phyloP scores from a whole-genome alignment of 129 eudicot genomes.

The Kitagawia praeruptora region DNA sequence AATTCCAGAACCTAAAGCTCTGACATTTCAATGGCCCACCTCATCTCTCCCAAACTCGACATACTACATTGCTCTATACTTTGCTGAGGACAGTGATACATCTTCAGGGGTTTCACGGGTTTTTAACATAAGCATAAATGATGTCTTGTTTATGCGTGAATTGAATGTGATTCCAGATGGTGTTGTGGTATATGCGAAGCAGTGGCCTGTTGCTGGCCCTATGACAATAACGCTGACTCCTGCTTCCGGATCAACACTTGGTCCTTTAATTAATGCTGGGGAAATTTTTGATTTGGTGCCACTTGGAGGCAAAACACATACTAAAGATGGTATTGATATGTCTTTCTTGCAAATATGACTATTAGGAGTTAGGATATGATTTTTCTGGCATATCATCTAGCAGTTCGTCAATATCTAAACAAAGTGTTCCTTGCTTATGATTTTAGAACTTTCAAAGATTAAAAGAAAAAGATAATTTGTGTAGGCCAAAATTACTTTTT shows the following conservation, averaged over 20 bases:
- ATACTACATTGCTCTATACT: conserved; percentile 68
- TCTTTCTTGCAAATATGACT: neutral
- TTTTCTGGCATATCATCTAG: neutral
- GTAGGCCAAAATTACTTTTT: neutral
- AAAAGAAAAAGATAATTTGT: neutral
- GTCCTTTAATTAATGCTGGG: conserved; percentile 47
- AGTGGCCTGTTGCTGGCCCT: conserved; percentile 59
- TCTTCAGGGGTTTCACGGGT: conserved; percentile 28
- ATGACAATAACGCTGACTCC: conserved; percentile 50
- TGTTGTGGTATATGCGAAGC: conserved; percentile 47
- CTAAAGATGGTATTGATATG: conserved; percentile 50
- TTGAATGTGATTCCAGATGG: conserved; percentile 45
- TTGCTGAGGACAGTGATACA: conserved; percentile 48
- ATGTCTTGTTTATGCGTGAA: conserved; percentile 31
- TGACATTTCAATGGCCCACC: conserved; percentile 62
- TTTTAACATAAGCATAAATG: conserved; percentile 41
- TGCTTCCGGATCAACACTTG: conserved; percentile 37
- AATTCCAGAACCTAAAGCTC: conserved; percentile 21
- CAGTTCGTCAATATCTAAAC: neutral
- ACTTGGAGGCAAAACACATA: conserved; percentile 56
- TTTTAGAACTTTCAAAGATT: neutral
- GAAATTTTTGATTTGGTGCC: conserved; percentile 42
- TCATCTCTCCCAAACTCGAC: conserved; percentile 34
- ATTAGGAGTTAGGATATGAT: conserved; percentile 9
- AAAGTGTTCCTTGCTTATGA: neutral